These are phyloP conservation scores for Brassica rapa DNA, from an alignment of 345 rosid species.

Conservation along the genomic window DNA sequence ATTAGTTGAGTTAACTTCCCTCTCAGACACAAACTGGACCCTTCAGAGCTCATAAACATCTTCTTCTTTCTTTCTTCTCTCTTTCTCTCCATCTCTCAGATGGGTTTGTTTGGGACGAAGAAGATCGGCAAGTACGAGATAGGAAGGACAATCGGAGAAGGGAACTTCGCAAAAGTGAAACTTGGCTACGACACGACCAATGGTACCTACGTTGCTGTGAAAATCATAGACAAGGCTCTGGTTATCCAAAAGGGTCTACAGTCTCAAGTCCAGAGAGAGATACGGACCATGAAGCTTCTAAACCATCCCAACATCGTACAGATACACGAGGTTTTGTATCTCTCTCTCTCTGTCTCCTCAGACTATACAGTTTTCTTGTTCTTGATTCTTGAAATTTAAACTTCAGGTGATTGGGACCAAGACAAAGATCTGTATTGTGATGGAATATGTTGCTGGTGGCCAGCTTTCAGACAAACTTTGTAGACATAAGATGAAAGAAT, in stretches of 20 bases:
- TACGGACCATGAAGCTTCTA: constrained; percentile 82
- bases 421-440: constrained; percentile 80
- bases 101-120: constrained; percentile 42
- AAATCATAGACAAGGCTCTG: constrained; percentile 72
- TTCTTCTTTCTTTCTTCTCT: not conserved
- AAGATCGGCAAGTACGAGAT: constrained; percentile 73
- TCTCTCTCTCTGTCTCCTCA: not conserved
- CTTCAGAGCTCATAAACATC: constrained; percentile 8
- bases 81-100: not conserved
- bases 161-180: constrained; percentile 90
- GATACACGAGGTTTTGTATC: constrained; percentile 70
- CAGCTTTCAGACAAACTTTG: constrained; percentile 86
- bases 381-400: constrained; percentile 8
- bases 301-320: constrained; percentile 77
- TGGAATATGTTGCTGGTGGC: constrained; percentile 86
- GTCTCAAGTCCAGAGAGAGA: constrained; percentile 83
- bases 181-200: constrained; percentile 67
- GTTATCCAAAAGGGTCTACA: constrained; percentile 72
- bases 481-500: constrained; percentile 58
- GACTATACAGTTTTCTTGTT: not conserved
- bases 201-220: constrained; percentile 64
- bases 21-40: constrained; percentile 8
- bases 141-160: constrained; percentile 78
- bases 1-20: not conserved
- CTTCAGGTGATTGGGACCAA: constrained; percentile 83